Evolutionary conservation across 2,329 filamentous ascomycete species (phyloP).

Genomic region (Paecilomyces variotii): DNA sequence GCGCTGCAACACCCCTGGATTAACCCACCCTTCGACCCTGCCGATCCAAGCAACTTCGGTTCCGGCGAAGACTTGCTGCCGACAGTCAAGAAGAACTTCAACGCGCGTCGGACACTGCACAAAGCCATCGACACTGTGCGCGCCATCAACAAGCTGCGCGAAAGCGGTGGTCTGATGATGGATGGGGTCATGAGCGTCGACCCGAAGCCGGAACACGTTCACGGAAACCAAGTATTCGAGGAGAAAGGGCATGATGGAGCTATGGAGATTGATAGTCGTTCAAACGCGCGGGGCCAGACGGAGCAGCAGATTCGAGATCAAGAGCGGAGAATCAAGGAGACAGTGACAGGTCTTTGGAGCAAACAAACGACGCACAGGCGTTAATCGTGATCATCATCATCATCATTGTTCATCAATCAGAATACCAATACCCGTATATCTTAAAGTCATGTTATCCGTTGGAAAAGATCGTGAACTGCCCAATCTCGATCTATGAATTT

Average conservation of each 20-base stretch:
- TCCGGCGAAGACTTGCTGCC: slow-evolving; percentile 51
- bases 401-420: no score
- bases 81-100: slow-evolving; percentile 64
- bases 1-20: slow-evolving; percentile 60
- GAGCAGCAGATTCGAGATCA: slow-evolving; percentile 55
- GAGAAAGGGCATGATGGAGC: slow-evolving; percentile 21
- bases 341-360: slow-evolving; percentile 50
- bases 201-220: slow-evolving; percentile 42
- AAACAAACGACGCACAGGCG: slow-evolving; percentile 6
- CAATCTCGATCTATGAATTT: no score
- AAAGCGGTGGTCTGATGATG: slow-evolving; percentile 55
- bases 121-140: slow-evolving; percentile 61
- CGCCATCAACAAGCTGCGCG: slow-evolving; percentile 59
- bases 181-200: slow-evolving; percentile 52
- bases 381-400: neutral
- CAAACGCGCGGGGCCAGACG: slow-evolving; percentile 54
- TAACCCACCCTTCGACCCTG: slow-evolving; percentile 46
- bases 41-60: slow-evolving; percentile 20
- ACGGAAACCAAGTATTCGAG: slow-evolving; percentile 35
- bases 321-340: slow-evolving; percentile 52
- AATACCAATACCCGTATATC: no score
- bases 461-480: no score
- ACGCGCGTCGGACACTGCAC: slow-evolving; percentile 56
- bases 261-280: slow-evolving; percentile 52
- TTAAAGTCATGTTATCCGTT: no score